Percentiles rank a stretch among this genome's conserved stretches.
These are phyloP conservation scores for Volvox africanus DNA, from an alignment of 139 green algal genomes.

Conservation along the genomic window DNA sequence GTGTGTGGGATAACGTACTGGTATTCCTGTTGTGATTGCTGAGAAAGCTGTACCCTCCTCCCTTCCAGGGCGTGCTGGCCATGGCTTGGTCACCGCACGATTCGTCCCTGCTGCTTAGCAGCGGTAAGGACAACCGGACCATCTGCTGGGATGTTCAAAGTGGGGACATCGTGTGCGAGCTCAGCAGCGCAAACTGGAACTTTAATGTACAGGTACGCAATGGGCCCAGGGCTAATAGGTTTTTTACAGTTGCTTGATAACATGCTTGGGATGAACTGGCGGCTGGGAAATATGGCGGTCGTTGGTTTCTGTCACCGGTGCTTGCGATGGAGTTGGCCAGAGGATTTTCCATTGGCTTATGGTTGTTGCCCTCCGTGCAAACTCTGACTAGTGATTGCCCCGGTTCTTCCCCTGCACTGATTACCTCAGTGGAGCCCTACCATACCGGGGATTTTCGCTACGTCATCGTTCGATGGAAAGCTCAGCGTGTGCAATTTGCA, in stretches of 20 bases:
- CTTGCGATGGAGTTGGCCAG: no score
- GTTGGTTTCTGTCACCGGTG: no score
- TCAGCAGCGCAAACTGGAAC: conserved; percentile 81
- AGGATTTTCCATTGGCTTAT: no score
- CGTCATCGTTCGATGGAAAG: conserved; percentile 83
- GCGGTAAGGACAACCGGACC: conserved; percentile 94
- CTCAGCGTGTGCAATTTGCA: conserved; percentile 73
- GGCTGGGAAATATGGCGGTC: no score
- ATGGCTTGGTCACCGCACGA: conserved; percentile 95
- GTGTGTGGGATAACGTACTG: not conserved
- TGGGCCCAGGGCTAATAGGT: no score
- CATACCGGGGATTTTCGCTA: conserved; percentile 79
- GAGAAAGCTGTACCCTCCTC: not conserved
- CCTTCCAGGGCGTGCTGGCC: conserved; percentile 83
- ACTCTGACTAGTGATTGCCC: not conserved
- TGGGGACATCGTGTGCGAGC: conserved; percentile 75
- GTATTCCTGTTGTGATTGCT: no score
- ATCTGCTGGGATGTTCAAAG: conserved; percentile 93
- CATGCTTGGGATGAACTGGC: no score
- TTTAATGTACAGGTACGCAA: conserved; percentile 81
- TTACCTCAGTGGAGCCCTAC: conserved; percentile 78
- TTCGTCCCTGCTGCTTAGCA: conserved; percentile 88
- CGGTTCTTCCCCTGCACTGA: not conserved
- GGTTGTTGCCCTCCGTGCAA: not conserved
- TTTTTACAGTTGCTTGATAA: no score